Base-by-base conservation (phyloP, 139 green algal genomes). In the Volvox reticuliferus region DNA sequence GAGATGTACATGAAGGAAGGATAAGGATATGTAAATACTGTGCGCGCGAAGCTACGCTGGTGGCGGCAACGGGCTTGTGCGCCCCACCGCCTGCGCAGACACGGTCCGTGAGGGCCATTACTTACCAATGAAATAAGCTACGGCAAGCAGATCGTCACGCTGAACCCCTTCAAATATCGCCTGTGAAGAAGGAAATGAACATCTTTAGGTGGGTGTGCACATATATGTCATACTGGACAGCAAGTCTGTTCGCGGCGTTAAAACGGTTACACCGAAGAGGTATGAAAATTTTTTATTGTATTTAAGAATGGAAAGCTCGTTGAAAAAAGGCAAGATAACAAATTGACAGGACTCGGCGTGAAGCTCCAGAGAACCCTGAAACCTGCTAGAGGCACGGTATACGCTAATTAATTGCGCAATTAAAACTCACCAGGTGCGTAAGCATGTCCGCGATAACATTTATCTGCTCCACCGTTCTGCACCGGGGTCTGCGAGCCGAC, bases 101-200 rank as follows among this genome's bases (percentile, higher is more conserved):
- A 28, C 5, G 44, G 5, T 55, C 44, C 44, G 44, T 55, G 44
- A 55, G 9, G 44, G 44, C 44, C 5, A 9, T 55, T 55, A 84
- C 83, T 26, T 32, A 89, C 85, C 83, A 9, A 80, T 55, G 85
- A 89, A 89, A 28, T 82, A 89, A 1, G 85, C 85, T 33, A 89
- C 22, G 1, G 85, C 69, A 14, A 73, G 18, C 3, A 89, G 33
- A 1, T 50, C 33, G 0, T 71, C 85, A 17, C 85, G 67, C 12
- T 82, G 67, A 1, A 89, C 22, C 3, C 85, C 85, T 30, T 76
- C 3, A 32, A 89, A 89, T n/a, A 89, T 61, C 24, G 68, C 36
- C 85, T 89, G 85, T 9, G 71, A 26, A 75, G 22, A 5, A 1
- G 71, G 71, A 79, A 79, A 79, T 6, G 71, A 79, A 2, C 32